Percentiles rank a stretch among this genome's conserved stretches.
Evolutionary conservation across 2,329 filamentous ascomycete genomes (phyloP).

Genomic region (Endoconidiophora laricicola): DNA sequence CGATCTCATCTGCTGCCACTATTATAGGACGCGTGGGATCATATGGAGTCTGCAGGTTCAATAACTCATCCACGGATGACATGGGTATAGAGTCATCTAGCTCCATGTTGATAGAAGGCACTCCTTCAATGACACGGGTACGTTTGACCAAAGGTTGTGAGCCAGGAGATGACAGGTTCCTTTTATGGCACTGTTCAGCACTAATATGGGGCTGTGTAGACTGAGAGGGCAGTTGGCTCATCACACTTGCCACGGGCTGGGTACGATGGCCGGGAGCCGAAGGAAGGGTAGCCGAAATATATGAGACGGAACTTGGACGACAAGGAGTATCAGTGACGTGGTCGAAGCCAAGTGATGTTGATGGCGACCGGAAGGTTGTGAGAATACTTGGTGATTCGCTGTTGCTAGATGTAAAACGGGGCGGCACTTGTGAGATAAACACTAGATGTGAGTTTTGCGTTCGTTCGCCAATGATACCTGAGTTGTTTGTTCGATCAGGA

Average conservation of each 20-base stretch:
- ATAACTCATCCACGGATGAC: constrained; percentile 10
- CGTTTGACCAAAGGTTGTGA: constrained; percentile 10
- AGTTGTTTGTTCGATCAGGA: too few species aligned
- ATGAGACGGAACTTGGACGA: not conserved
- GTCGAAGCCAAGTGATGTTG: not conserved
- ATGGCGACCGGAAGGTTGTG: not conserved
- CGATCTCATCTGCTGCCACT: constrained; percentile 8
- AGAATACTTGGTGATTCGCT: constrained; percentile 1
- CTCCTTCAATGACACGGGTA: constrained; percentile 4
- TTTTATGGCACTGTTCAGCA: constrained; percentile 9
- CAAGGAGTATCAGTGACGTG: not conserved
- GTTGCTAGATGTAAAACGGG: not conserved
- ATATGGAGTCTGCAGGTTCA: constrained; percentile 11
- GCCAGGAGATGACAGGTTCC: constrained; percentile 10
- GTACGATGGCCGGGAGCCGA: not conserved
- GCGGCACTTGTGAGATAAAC: constrained; percentile 5
- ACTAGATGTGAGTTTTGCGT: not conserved
- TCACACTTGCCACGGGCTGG: not conserved
- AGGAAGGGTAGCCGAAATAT: not conserved
- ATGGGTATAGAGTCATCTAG: constrained; percentile 8
- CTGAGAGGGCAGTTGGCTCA: constrained; percentile 4
- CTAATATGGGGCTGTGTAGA: constrained; percentile 1
- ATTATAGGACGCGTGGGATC: constrained; percentile 11
- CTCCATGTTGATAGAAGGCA: constrained; percentile 4
- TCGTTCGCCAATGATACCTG: too few species aligned